These are phyloP conservation scores for Lyophyllum atratum DNA, from an alignment of 768 basidiomycete genomes.

Conservation along the genomic window DNA sequence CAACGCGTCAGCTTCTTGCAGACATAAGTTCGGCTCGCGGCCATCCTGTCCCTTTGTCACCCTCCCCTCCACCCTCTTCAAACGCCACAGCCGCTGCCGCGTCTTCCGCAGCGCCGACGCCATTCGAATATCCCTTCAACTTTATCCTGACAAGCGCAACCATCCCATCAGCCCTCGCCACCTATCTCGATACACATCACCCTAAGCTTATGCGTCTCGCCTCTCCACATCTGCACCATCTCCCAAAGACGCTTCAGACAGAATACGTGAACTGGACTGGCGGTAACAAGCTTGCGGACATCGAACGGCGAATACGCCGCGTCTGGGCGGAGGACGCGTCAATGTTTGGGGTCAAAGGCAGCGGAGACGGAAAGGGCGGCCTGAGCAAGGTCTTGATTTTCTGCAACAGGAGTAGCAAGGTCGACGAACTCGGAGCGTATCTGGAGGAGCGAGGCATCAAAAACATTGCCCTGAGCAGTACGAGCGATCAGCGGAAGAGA, in stretches of 20 bases:
- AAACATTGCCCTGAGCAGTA: constrained; percentile 67
- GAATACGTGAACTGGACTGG: constrained; percentile 79
- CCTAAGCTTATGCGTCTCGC: constrained; percentile 71
- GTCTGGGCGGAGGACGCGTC: constrained; percentile 75
- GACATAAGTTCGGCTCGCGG: constrained; percentile 69
- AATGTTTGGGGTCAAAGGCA: constrained; percentile 15
- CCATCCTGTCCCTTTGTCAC: constrained; percentile 42
- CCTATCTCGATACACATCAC: constrained; percentile 63
- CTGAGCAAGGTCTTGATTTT: constrained; percentile 80
- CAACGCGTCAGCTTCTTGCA: constrained; percentile 68
- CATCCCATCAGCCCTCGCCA: constrained; percentile 73
- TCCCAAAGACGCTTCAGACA: constrained; percentile 68
- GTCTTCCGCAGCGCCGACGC: constrained; percentile 16
- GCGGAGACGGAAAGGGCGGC: constrained; percentile 17
- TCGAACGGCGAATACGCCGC: constrained; percentile 69
- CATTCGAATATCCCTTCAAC: constrained; percentile 72
- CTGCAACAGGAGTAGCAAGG: constrained; percentile 75
- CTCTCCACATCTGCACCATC: constrained; percentile 77
- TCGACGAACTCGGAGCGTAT: constrained; percentile 58
- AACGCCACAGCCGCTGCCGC: constrained; percentile 18
- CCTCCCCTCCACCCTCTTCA: constrained; percentile 19
- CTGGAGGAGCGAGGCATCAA: constrained; percentile 62
- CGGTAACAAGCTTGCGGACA: constrained; percentile 79
- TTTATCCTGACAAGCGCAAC: constrained; percentile 85
- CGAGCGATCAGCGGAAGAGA: constrained; percentile 53